Base-by-base conservation (phyloP, 495 filamentous ascomycete genomes). In the Cudoniella acicularis region DNA sequence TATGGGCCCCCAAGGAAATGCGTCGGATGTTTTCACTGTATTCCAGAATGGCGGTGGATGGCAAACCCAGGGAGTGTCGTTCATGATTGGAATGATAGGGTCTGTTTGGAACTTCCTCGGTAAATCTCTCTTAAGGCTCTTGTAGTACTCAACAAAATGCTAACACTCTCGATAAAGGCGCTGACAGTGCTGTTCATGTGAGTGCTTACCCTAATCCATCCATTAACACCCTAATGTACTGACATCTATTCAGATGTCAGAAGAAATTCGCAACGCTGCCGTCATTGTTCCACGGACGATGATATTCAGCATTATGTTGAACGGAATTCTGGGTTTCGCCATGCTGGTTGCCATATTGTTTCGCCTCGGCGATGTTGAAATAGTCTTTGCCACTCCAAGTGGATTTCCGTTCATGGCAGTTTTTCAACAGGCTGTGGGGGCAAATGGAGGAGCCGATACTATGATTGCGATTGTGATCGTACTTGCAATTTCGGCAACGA, bases 371-470 rank as follows among this genome's bases (percentile, higher is more conserved):
- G 63, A 74, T 21, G 42, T 82, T 1, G 47, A 68, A 6, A 69
- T 63, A 18, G 72, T 72, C 1, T n/a, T n/a, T n/a, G n/a, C n/a
- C n/a, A n/a, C 61, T 80, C 0, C 43, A 49, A 21, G 67, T 4
- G 54, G 65, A 36, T 85, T 72, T 54, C 78, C 80, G 0, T 81
- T 79, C 52, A 78, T 85, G 53, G 62, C 75, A 23, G 75, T 85
- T 22, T 81, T 82, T 56, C 61, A 68, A 10, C 62, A 76, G 10
- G 75, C 72, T 0, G 76, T 73, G 0, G 56, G 60, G 13, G 65
- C 64, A 18, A 78, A 73, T 2, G 64, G 64, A 3, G 67, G 65
- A 1, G 80, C 76, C 3, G 77, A 67, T 27, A 60, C 68, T 6
- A 75, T 82, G 73, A 67, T 75, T 1, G 30, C 40, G 8, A 21